Evolutionary conservation across 1,284 basidiomycete species (phyloP), one percentile per base, ranked within the genome.

Genomic region (Ceratorhiza oryzae-sativae): DNA sequence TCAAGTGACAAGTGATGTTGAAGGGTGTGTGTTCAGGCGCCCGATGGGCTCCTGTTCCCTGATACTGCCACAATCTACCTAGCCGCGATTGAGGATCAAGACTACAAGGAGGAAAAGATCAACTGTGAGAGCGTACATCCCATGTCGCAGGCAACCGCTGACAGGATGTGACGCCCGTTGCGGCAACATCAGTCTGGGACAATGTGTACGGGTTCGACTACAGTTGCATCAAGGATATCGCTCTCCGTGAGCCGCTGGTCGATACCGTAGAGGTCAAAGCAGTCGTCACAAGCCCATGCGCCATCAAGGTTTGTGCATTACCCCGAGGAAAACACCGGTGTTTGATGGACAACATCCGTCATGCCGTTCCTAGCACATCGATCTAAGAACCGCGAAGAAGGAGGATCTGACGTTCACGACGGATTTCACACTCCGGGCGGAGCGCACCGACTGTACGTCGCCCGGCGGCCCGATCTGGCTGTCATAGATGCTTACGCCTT

Each of bases 21-120:
- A 42, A 41, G 20, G 18, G n/a, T 36, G 1, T 41, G 34, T 63
- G n/a, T 36, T 10, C 46, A 81, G 80, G 92, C 93, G 77, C 89
- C 90, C 51, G 93, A 84, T 67, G 97, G 97, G 61, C 86, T 94
- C 71, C 93, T 99, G 81, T 98, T 99, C 86, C 97, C 97, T 12
- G 97, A 99, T 83, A 92, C 86, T 67, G 97, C 97, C 12, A 95
- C 89, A 30, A 85, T 99, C 79, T 98, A 93, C 84, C 79, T 99
- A 71, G 96, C 96, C 51, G 97, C 95, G 49, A 98, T 99, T 78
- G 97, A 99, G 82, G 97, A 99, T 81, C 92, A 97, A 79, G 97
- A 99, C 75, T 99, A 99, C 88, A 99, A 99, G 83, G 96, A 99
- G 77, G 97, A 99, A 82, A 99, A 99, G 83, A 99, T 99, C 80